Evolutionary conservation across 2,329 filamentous ascomycete genomes (phyloP), one percentile per base, ranked within the genome.

Genomic region (Pseudogymnoascus sp.): DNA sequence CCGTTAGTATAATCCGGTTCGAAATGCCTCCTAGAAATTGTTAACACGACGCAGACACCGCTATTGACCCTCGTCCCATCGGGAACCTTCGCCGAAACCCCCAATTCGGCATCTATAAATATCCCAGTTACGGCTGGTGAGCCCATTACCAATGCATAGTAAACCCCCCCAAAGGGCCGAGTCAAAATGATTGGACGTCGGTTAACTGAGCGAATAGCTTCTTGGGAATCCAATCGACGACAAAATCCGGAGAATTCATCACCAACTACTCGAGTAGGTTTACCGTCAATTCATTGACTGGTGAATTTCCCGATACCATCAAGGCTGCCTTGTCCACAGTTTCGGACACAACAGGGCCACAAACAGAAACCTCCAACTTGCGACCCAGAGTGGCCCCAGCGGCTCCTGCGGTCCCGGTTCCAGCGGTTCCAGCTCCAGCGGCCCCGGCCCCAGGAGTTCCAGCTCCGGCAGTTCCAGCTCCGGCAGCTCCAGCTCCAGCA

Each of bases 181-280:
- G 28, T 46, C 24, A 28, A 16, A 6, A n/a, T 37, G 33, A 19
- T 16, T 14, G 28, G 28, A 6, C 38, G 26, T 31, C 59, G 59
- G 65, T 67, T 60, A 67, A 63, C 10, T 38, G 38, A 8, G 26
- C n/a, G 10, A 8, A n/a, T 67, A 85, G 82, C 73, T 87, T 85
- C 72, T 72, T 86, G 14, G 81, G 82, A 66, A 85, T 89, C 72
- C 75, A 83, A 63, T 82, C 84, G 14, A 78, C 78, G 6, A 80
- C 79, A 4, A 77, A 78, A 16, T 78, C 79, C n/a, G 81, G 83
- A 38, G 81, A 81, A 33, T 81, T 79, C 3, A 76, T 85, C 19
- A 82, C 79, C 63, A 85, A 83, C 69, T 89, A 81, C 71, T 88
- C 86, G 10, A 69, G 77, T 60, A 85, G 86, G 65, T 90, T 90